phyloP scores from a whole-genome alignment of 2,329 filamentous ascomycete genomes.

The Rhynchosporium agropyri region DNA sequence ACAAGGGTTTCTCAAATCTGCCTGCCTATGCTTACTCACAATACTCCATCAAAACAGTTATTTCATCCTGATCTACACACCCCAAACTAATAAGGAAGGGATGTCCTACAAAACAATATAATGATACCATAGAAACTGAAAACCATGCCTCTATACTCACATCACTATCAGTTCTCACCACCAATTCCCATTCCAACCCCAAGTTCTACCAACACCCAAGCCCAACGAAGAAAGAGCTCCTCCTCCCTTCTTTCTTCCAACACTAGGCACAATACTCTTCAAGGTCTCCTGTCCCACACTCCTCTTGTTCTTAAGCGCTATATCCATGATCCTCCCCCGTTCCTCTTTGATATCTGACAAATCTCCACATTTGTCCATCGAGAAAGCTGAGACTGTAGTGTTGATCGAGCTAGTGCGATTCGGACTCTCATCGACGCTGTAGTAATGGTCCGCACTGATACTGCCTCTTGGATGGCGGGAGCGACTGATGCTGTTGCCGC shows the following conservation, averaged over 20 bases:
- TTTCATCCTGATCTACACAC: not conserved
- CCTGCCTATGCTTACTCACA: no score
- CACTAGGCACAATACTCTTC: conserved; percentile 34
- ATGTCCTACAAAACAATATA: not conserved
- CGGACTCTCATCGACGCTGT: conserved; percentile 27
- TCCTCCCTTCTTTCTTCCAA: conserved; percentile 20
- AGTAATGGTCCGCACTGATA: conserved; percentile 34
- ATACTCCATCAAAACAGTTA: not conserved
- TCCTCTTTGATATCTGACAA: conserved; percentile 17
- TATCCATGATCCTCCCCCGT: conserved; percentile 27
- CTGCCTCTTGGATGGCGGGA: conserved; percentile 28
- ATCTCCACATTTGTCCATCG: not conserved
- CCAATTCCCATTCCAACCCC: conserved; percentile 25
- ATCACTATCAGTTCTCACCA: conserved; percentile 14
- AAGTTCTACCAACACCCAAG: conserved; percentile 19
- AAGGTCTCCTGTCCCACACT: conserved; percentile 33
- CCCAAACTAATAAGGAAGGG: not conserved
- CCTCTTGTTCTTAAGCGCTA: conserved; percentile 34
- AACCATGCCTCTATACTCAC: not conserved
- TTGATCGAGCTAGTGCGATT: conserved; percentile 24
- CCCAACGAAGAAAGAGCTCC: conserved; percentile 20
- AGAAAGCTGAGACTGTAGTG: conserved; percentile 9
- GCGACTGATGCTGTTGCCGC: conserved; percentile 27
- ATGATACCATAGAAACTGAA: not conserved
- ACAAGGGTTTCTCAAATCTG: no score